Evolutionary conservation across 1,139 yeast genomes (phyloP), one percentile per base, ranked within the genome.

Genomic region (Meyerozyma sp.): DNA sequence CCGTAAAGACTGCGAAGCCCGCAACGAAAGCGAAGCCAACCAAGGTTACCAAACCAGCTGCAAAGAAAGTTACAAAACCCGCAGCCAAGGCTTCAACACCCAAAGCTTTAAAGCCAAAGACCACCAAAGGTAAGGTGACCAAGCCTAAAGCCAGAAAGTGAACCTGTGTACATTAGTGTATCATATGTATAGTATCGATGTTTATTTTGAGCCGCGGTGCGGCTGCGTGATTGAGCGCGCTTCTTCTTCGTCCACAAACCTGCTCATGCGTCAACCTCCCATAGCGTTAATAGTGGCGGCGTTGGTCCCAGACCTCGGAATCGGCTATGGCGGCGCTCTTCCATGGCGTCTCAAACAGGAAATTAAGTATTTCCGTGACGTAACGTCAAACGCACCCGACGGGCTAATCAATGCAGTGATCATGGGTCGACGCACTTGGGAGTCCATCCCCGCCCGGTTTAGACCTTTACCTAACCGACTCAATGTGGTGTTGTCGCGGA

Each of bases 351-450:
- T 93, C 28, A 73, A 81, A 44, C 75, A 83, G 45, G 99, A 93
- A 61, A 88, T 94, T 83, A 80, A 80, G 56, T 93, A 84, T 61
- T 93, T 93, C 68, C 77, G 79, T 47, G 79, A 79, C 44, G 84
- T 87, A 14, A 93, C 98, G 0, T 66, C 82, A 4, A 52, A 53
- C 44, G 52, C 54, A 5, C 63, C 62, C 36, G 56, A 70, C 5
- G 47, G 46, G 6, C 65, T 63, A 46, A 59, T 65, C 44, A 88
- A 91, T 55, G 95, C 90, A 0, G 98, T 94, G 11, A 74, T 94
- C 8, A 93, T 94, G 99, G 99, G 99, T 5, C 75, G 97, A 45
- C 85, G 82, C 58, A 93, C 98, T 1, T 93, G 98, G 96, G 94
- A 90, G 32, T 87, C 96, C 8, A 90, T 93, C 39, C 98, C 98